Evolutionary conservation across 2,329 filamentous ascomycete genomes (phyloP).

Genomic region (Gyromitra esculenta): DNA sequence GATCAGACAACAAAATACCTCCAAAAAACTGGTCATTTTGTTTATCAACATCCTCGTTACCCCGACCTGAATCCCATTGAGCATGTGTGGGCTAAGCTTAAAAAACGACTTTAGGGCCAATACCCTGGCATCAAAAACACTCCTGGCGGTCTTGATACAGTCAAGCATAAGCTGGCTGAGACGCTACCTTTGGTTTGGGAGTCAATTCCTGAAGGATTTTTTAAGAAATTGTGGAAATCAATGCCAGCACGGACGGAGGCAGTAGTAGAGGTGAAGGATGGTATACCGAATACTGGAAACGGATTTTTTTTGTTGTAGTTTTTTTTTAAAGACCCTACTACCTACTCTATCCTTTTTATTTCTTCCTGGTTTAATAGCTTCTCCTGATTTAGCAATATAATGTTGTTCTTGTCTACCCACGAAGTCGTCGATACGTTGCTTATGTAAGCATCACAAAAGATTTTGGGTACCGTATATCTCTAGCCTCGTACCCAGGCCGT

Average conservation of each 20-base stretch:
- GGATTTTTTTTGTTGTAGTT: neutral
- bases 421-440: neutral
- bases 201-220: conserved; percentile 22
- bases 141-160: conserved; percentile 15
- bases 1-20: conserved; percentile 46
- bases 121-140: conserved; percentile 27
- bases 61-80: conserved; percentile 54
- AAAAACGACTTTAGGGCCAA: conserved; percentile 26
- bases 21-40: conserved; percentile 20
- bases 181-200: conserved; percentile 32
- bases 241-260: conserved; percentile 43
- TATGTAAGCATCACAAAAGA: neutral
- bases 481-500: too few species aligned
- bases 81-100: conserved; percentile 38
- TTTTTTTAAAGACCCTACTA: neutral
- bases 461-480: neutral
- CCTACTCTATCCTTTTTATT: neutral
- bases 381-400: neutral
- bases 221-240: conserved; percentile 39
- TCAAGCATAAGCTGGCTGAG: conserved; percentile 22
- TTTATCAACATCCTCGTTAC: conserved; percentile 2
- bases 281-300: conserved; percentile 47
- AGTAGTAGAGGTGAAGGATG: conserved; percentile 45
- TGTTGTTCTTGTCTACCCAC: neutral
- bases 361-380: neutral